Base-by-base conservation (phyloP, 1,139 yeast species). In the Pichia sorboxylosa region DNA sequence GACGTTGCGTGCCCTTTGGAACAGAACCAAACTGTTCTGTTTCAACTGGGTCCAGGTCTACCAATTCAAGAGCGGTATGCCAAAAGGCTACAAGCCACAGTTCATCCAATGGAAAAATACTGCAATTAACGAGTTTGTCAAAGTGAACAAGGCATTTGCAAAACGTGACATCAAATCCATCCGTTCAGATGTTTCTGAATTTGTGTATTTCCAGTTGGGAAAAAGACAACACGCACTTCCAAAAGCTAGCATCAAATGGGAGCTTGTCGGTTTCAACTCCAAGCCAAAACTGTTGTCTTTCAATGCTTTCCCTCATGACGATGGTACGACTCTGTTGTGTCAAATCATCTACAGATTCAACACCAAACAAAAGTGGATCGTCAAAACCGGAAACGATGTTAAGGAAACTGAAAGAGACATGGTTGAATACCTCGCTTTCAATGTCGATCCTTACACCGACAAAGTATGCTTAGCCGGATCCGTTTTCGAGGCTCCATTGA, bases 301-400 rank as follows among this genome's bases (percentile, higher is more conserved):
- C 47, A 64, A 61, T 31, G 58, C 64, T 5, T 59, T 71, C 37
- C 78, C 92, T 50, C 71, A 85, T 73, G 47, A 67, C 54, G 66
- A 74, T 63, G 77, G 70, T 58, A 46, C 81, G 67, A 46, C 49
- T 4, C 39, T 55, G 13, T 39, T 51, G 46, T 67, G 81, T 24
- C 94, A 84, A 59, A 64, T 82, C 28, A 74, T 80, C n/a, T 78
- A 85, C 58, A 71, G 73, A 45, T 76, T 83, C 41, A 68, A 72
- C 38, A 79, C 94, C 7, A 68, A 66, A 34, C 96, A 85, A 55
- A 70, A 74, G 45, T 61, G 85, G 41, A 64, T 66, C 39, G 55
- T 68, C 32, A 63, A 74, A 27, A 58, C 62, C 20, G 67, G 65
- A 7, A 60, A 69, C 33, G 62, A 61, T 24, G 48, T 55, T 24